A percentile compares a stretch with the other conserved stretches of the same genome.
Evolutionary conservation across 2,329 filamentous ascomycete genomes (phyloP).

Genomic region (Fusarium temperatum): DNA sequence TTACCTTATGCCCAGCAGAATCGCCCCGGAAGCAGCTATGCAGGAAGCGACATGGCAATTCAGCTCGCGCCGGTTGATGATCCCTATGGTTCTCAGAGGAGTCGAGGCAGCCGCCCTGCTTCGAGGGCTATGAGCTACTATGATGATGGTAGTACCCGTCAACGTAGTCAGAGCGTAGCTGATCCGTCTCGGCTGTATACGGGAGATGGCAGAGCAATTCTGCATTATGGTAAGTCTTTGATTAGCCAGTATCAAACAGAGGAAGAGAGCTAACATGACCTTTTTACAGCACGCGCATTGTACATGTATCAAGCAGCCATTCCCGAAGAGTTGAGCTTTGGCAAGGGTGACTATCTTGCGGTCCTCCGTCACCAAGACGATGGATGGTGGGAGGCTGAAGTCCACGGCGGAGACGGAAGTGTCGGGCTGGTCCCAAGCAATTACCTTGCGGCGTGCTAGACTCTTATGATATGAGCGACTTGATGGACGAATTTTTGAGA

Average conservation of each 20-base stretch:
- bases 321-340: constrained; percentile 91
- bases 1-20: constrained; percentile 58
- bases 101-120: constrained; percentile 60
- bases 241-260: neutral
- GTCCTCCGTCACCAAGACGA: constrained; percentile 93
- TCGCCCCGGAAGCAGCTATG: constrained; percentile 62
- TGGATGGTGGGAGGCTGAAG: constrained; percentile 99
- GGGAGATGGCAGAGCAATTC: constrained; percentile 83
- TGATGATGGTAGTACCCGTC: constrained; percentile 59
- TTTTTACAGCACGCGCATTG: constrained; percentile 79
- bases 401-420: constrained; percentile 73
- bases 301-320: constrained; percentile 96
- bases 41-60: constrained; percentile 69
- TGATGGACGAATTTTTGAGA: constrained; percentile 8
- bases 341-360: constrained; percentile 90
- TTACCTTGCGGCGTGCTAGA: constrained; percentile 66
- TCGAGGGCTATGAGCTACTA: constrained; percentile 65
- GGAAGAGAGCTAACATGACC: constrained; percentile 32
- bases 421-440: constrained; percentile 74
- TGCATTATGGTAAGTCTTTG: constrained; percentile 86
- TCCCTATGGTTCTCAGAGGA: constrained; percentile 66
- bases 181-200: constrained; percentile 84
- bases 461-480: constrained; percentile 14
- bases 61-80: constrained; percentile 71
- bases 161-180: constrained; percentile 86